phyloP scores from a whole-genome alignment of 2,329 filamentous ascomycete species.

The Ophiostoma ulmi region DNA sequence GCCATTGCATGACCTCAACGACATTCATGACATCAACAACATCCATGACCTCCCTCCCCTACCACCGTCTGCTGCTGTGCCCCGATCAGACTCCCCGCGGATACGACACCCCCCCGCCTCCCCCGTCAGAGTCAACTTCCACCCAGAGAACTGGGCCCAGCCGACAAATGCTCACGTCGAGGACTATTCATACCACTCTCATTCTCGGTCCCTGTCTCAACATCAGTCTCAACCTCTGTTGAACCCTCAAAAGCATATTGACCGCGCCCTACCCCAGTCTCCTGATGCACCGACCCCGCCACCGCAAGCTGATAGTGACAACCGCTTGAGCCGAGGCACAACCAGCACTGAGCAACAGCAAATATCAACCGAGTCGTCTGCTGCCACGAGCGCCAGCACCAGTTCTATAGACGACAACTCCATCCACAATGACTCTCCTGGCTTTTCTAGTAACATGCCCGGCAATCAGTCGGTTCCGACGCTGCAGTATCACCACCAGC shows the following conservation, averaged over 20 bases:
- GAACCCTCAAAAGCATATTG: neutral
- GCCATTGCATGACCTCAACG: conserved; percentile 29
- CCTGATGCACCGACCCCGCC: conserved; percentile 38
- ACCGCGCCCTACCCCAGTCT: conserved; percentile 33
- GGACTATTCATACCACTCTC: conserved; percentile 28
- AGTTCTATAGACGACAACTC: conserved; percentile 41
- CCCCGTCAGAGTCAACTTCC: conserved; percentile 52
- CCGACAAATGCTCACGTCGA: conserved; percentile 52
- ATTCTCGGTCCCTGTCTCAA: conserved; percentile 15
- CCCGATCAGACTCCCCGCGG: conserved; percentile 37
- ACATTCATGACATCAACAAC: conserved; percentile 19
- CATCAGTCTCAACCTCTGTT: neutral
- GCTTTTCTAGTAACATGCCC: conserved; percentile 40
- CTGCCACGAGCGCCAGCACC: conserved; percentile 45
- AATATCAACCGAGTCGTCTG: conserved; percentile 48
- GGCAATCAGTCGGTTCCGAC: conserved; percentile 46
- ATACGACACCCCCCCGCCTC: conserved; percentile 51
- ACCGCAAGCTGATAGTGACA: conserved; percentile 33
- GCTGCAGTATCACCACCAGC: conserved; percentile 58
- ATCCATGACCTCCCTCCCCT: conserved; percentile 26
- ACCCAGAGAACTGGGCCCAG: conserved; percentile 48
- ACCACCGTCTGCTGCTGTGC: neutral
- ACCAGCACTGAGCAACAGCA: conserved; percentile 48
- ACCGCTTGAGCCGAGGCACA: conserved; percentile 51
- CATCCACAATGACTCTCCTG: neutral